Base-by-base conservation (phyloP, 73 alveolate genomes). In the Paramecium sexaurelia region DNA sequence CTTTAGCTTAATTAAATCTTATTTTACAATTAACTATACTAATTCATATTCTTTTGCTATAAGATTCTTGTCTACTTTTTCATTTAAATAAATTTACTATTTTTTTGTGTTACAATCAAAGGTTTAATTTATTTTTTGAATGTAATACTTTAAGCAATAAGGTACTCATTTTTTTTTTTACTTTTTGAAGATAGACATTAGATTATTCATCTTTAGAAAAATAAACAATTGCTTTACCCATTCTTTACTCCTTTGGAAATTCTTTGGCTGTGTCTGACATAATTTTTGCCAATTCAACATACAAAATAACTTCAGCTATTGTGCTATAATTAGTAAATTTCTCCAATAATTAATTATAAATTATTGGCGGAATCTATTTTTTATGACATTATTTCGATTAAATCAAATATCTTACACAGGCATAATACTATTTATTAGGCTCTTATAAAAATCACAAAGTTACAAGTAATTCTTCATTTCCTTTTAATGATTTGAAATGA, bases 351-450 rank as follows among this genome's bases (percentile, higher is more conserved):
- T 71, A 8, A 36, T 32, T 35, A 36, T 71, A 71, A n/a, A 71
- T 71, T 8, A 71, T 13, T 35, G 86, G 86, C 15, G 86, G 86
- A 27, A 71, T 71, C 27, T 36, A 20, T 36, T 71, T 71, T 27
- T 32, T 20, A 5, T 22, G 11, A 2, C 35, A 33, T 40, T 71
- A 71, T 17, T 71, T 61, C 7, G 83, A 29, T 61, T 61, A 24
- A 22, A 61, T 32, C 22, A 71, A 17, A 20, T 36, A 71, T 71
- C 56, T n/a, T 7, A 71, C 35, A 1, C 36, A 2, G 0, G 32
- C 6, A n/a, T 71, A 32, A 71, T 71, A 71, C 13, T 5, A 71
- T 32, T 71, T 71, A 8, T 27, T 37, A 3, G 86, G 66, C 26
- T 71, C 86, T 8, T 19, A 15, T 7, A 71, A 19, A 71, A 33